A percentile compares a stretch with the other conserved stretches of the same genome.
Evolutionary conservation across 495 filamentous ascomycete species (phyloP).

Genomic region (Tuber borchii): DNA sequence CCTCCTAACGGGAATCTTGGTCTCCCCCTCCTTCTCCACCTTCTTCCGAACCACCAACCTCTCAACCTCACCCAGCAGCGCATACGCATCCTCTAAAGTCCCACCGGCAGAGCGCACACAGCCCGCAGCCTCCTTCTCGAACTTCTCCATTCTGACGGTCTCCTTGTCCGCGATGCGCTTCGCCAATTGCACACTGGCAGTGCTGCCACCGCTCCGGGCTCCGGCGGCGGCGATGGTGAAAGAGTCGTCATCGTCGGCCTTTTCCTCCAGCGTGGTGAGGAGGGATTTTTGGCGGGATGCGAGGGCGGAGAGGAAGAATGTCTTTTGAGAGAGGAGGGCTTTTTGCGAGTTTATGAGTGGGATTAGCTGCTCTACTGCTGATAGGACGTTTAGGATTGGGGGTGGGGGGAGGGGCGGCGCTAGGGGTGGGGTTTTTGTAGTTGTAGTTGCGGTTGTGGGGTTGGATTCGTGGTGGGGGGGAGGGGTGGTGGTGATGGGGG

Average conservation of each 20-base stretch:
- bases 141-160: neutral
- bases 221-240: constrained; percentile 12
- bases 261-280: constrained; percentile 17
- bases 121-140: constrained; percentile 6
- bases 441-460: neutral
- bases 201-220: neutral
- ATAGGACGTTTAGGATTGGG: constrained; percentile 25
- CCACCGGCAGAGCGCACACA: constrained; percentile 8
- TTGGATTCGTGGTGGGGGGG: neutral
- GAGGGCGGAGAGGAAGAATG: constrained; percentile 23
- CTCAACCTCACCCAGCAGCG: constrained; percentile 29
- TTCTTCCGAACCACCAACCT: constrained; percentile 18
- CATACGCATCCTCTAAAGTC: constrained; percentile 20
- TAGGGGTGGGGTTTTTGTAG: constrained; percentile 7
- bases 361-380: constrained; percentile 33
- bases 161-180: constrained; percentile 1
- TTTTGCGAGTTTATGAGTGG: constrained; percentile 32
- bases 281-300: constrained; percentile 16
- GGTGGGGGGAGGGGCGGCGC: constrained; percentile 25
- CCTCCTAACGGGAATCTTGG: constrained; percentile 29
- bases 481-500: neutral
- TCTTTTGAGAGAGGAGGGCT: constrained; percentile 28
- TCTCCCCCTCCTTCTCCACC: constrained; percentile 24
- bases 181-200: neutral
- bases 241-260: constrained; percentile 13